These are phyloP conservation scores for Firmiana major DNA, from an alignment of 345 rosid genomes.

Conservation along the genomic window DNA sequence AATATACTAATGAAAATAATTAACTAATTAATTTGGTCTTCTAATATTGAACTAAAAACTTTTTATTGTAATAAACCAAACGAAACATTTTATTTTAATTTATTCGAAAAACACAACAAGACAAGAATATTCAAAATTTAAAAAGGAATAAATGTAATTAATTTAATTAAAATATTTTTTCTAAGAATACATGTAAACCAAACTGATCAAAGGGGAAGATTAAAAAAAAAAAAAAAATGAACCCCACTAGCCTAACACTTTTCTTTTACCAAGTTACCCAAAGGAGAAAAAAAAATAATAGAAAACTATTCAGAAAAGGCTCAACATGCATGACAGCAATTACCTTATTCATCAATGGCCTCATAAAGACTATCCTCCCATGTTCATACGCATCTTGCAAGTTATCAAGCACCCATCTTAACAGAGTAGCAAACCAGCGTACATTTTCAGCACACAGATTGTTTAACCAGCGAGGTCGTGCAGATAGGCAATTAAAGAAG, in stretches of 20 bases:
- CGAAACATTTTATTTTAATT: too few relatives aligned
- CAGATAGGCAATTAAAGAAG: slow-evolving; percentile 18
- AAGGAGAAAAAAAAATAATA: neutral
- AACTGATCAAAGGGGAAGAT: neutral
- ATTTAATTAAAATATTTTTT: neutral
- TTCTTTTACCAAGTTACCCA: slow-evolving; percentile 23
- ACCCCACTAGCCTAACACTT: slow-evolving; percentile 17
- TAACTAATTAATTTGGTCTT: too few relatives aligned
- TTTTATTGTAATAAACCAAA: too few relatives aligned
- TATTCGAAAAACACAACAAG: too few relatives aligned
- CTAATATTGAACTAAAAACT: too few relatives aligned
- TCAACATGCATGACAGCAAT: neutral
- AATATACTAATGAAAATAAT: too few relatives aligned
- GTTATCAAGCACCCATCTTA: slow-evolving; percentile 14
- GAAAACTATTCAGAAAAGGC: neutral
- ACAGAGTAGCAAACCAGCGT: neutral
- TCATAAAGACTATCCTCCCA: slow-evolving; percentile 14
- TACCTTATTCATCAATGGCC: slow-evolving; percentile 24
- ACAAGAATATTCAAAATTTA: too few relatives aligned
- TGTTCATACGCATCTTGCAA: slow-evolving; percentile 20
- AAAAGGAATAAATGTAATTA: too few relatives aligned
- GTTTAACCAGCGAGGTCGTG: too few relatives aligned
- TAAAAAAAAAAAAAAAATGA: neutral
- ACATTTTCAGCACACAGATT: neutral
- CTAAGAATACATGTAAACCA: neutral